Conservation (phyloP, 768 basidiomycete genomes). For the Suillus paluster region DNA sequence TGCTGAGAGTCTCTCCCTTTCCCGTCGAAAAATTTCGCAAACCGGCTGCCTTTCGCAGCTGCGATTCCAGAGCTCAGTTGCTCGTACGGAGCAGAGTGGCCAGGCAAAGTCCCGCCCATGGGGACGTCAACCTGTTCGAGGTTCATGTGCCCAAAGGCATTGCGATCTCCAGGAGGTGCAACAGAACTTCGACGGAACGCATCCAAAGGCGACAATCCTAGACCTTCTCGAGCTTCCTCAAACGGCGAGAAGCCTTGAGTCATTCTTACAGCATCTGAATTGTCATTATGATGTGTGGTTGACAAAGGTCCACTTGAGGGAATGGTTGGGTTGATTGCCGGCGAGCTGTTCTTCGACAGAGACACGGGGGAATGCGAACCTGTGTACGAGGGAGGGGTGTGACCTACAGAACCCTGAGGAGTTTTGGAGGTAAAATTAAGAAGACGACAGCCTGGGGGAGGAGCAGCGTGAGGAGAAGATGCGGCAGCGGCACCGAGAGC, state of each 20-base stretch:
- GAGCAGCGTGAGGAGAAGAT: conserved; percentile 39
- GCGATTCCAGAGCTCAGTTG: conserved; percentile 49
- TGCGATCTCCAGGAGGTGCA: conserved; percentile 24
- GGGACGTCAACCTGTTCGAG: conserved; percentile 28
- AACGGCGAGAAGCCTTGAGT: conserved; percentile 57
- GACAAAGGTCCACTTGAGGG: conserved; percentile 5
- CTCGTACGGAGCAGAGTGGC: conserved; percentile 25
- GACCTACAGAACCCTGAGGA: conserved; percentile 21
- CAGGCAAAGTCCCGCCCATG: conserved; percentile 20
- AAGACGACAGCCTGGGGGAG: conserved; percentile 46
- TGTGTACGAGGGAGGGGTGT: conserved; percentile 19
- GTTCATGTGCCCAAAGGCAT: conserved; percentile 18
- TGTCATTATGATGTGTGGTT: conserved; percentile 3
- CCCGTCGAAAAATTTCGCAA: conserved; percentile 88
- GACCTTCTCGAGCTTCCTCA: conserved; percentile 44
- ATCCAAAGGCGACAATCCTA: conserved; percentile 21
- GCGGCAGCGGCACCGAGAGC: conserved; percentile 44
- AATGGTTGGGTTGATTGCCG: conserved; percentile 5
- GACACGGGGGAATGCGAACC: conserved; percentile 29
- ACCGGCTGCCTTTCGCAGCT: conserved; percentile 74
- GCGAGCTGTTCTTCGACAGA: conserved; percentile 26
- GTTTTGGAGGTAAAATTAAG: conserved; percentile 42
- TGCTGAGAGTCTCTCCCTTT: conserved; percentile 53
- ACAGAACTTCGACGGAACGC: conserved; percentile 22
- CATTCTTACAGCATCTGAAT: conserved; percentile 17